Conservation (phyloP, 2,329 filamentous ascomycete genomes). For the Monosporascus sp. region DNA sequence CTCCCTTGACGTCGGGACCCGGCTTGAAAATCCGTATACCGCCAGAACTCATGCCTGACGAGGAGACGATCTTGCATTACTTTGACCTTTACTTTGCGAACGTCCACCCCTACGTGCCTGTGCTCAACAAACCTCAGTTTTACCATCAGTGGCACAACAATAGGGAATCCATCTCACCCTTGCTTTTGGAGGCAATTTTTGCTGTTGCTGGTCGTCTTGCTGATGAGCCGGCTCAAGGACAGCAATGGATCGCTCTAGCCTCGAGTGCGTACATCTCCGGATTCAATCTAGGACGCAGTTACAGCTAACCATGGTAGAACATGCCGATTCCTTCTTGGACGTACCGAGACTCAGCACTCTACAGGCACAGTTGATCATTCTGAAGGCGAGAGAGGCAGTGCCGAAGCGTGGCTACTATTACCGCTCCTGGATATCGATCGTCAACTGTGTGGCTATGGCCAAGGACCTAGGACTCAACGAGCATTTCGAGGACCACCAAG, state of each 20-base stretch:
- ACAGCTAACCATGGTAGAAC: slow-evolving; percentile 51
- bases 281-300: not conserved
- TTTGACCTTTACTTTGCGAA: slow-evolving; percentile 88
- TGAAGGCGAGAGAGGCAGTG: slow-evolving; percentile 88
- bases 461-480: slow-evolving; percentile 88
- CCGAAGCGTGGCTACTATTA: slow-evolving; percentile 95
- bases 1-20: slow-evolving; percentile 60
- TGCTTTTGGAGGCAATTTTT: slow-evolving; percentile 86
- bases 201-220: slow-evolving; percentile 80
- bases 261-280: slow-evolving; percentile 53
- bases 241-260: slow-evolving; percentile 89
- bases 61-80: slow-evolving; percentile 74
- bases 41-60: slow-evolving; percentile 85
- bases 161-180: slow-evolving; percentile 77
- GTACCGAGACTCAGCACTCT: slow-evolving; percentile 85
- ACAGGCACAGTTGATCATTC: slow-evolving; percentile 78
- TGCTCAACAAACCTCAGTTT: slow-evolving; percentile 75
- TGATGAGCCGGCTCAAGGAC: slow-evolving; percentile 76
- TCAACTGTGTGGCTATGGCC: slow-evolving; percentile 87
- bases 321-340: slow-evolving; percentile 91
- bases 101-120: slow-evolving; percentile 88
- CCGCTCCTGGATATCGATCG: slow-evolving; percentile 93
- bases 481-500: slow-evolving; percentile 73
- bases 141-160: slow-evolving; percentile 87
- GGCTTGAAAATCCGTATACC: slow-evolving; percentile 83